phyloP scores from a whole-genome alignment of 2,329 filamentous ascomycete genomes.

The Fusarium robinianum region DNA sequence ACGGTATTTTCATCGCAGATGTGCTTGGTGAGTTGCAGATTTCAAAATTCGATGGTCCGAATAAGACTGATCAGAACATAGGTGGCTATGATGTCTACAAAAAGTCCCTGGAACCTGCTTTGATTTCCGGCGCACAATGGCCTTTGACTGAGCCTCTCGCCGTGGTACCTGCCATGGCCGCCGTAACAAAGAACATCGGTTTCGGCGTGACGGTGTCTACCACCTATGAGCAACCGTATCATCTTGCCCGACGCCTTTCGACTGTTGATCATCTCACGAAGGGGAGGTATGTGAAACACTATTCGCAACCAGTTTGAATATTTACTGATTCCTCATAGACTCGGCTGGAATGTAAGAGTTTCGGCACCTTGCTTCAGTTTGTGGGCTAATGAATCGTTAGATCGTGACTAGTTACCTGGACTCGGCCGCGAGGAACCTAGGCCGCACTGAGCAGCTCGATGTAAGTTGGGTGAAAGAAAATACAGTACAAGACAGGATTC shows the following conservation, averaged over 20 bases:
- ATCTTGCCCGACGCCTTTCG: slow-evolving; percentile 66
- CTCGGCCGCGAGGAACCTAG: slow-evolving; percentile 69
- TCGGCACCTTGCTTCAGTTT: rapidly evolving
- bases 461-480: too few relatives aligned
- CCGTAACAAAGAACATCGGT: slow-evolving; percentile 67
- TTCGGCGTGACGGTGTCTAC: slow-evolving; percentile 73
- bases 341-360: slow-evolving; percentile 58
- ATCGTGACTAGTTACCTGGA: slow-evolving; percentile 75
- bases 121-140: slow-evolving; percentile 69
- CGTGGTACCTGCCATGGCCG: slow-evolving; percentile 70
- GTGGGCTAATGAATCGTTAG: slow-evolving; percentile 40
- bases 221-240: slow-evolving; percentile 73
- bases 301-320: rapidly evolving
- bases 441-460: slow-evolving; percentile 56
- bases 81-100: slow-evolving; percentile 74
- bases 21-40: slow-evolving; percentile 52
- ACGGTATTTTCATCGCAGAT: slow-evolving; percentile 70
- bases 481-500: too few relatives aligned
- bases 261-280: slow-evolving; percentile 71
- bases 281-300: slow-evolving; percentile 50
- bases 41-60: rapidly evolving
- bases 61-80: slow-evolving; percentile 7
- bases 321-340: slow-evolving; percentile 36
- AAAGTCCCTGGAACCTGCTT: slow-evolving; percentile 61
- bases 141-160: slow-evolving; percentile 71